Evolutionary conservation across 225 moss, liverwort and hornwort genomes (phyloP).

Genomic region (Physcomitrium patens): DNA sequence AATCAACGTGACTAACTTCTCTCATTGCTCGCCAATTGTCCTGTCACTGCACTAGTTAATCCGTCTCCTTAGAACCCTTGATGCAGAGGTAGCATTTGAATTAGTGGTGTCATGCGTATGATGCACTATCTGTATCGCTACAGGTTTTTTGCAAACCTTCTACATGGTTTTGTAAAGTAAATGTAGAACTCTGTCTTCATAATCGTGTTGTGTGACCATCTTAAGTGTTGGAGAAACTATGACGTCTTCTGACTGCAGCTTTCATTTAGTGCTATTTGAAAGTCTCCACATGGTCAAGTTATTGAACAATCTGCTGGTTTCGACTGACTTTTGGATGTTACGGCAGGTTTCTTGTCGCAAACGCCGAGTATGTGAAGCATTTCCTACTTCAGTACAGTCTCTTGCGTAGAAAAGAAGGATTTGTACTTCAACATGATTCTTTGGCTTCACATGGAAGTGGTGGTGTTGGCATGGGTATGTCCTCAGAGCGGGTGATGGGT

Average conservation of each 20-base stretch:
- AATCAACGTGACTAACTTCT: constrained; percentile 3
- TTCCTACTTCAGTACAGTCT: constrained; percentile 95
- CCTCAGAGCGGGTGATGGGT: constrained; percentile 74
- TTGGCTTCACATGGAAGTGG: constrained; percentile 79
- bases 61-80: not conserved
- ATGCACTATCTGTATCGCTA: not conserved
- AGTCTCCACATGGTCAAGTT: not conserved
- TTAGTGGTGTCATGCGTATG: not conserved
- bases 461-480: constrained; percentile 60
- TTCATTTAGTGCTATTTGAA: constrained; percentile 1
- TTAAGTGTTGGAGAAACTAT: not conserved
- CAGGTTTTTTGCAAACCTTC: not conserved
- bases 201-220: not conserved
- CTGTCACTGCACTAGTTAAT: constrained; percentile 18
- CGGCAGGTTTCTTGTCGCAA: constrained; percentile 92
- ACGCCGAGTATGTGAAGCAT: constrained; percentile 99
- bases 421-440: constrained; percentile 92
- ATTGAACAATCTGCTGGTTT: not conserved
- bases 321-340: constrained; percentile 5
- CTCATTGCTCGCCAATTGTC: constrained; percentile 4
- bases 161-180: not conserved
- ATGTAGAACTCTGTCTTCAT: not conserved
- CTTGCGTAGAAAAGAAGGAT: constrained; percentile 96
- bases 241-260: not conserved
- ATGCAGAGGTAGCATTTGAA: not conserved